Evolutionary conservation across 768 basidiomycete genomes (phyloP).

Genomic region (Russula olivacea): DNA sequence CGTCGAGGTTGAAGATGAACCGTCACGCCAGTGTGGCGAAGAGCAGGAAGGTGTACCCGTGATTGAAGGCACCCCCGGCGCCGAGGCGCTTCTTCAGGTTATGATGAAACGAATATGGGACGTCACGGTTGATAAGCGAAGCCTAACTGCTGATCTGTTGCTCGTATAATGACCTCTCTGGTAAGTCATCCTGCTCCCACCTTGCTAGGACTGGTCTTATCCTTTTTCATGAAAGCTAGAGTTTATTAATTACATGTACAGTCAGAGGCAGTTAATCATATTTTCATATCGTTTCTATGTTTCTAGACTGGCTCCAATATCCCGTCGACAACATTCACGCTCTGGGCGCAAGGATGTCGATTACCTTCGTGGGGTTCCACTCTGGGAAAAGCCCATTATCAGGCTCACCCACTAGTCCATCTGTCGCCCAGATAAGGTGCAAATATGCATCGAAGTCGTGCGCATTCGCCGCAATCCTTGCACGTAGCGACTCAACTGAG

Average conservation of each 20-base stretch:
- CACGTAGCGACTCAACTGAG: slow-evolving; percentile 14
- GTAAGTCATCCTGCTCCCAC: background rate
- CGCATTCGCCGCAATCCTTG: slow-evolving; percentile 17
- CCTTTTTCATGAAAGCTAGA: background rate
- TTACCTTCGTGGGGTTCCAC: slow-evolving; percentile 26
- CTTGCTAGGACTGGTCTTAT: background rate
- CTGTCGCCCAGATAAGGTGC: slow-evolving; percentile 12
- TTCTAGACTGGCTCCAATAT: background rate
- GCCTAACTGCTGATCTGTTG: background rate
- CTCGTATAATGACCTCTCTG: background rate
- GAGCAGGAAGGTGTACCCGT: slow-evolving; percentile 30
- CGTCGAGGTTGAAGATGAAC: slow-evolving; percentile 42
- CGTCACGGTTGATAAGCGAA: slow-evolving; percentile 17
- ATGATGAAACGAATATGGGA: slow-evolving; percentile 57
- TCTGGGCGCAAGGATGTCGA: slow-evolving; percentile 10
- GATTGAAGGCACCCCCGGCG: slow-evolving; percentile 63
- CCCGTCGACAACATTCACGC: background rate
- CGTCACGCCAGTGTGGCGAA: background rate
- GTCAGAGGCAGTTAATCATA: background rate
- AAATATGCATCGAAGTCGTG: slow-evolving; percentile 20
- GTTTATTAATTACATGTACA: background rate
- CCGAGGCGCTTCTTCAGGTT: slow-evolving; percentile 41
- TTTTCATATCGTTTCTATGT: background rate
- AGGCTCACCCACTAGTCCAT: slow-evolving; percentile 10
- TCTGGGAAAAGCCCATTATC: slow-evolving; percentile 24